Conservation (phyloP, 805 yeast genomes). For the Isabelozyma gotoi region DNA sequence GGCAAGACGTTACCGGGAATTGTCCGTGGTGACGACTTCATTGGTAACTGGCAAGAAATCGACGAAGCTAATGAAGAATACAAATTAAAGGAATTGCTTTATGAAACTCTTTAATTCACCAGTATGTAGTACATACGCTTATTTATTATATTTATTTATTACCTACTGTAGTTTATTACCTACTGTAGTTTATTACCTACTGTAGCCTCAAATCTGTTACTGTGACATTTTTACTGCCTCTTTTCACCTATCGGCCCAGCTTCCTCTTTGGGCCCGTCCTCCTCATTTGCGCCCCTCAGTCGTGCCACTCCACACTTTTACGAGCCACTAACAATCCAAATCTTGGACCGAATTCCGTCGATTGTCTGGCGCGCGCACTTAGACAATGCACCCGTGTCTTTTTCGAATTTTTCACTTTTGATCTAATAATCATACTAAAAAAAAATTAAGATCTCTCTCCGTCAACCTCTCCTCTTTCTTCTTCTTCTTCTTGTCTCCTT, state of each 20-base stretch:
- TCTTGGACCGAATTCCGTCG: too few relatives aligned
- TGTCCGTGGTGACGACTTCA: constrained; percentile 75
- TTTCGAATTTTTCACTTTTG: not conserved
- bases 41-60: constrained; percentile 84
- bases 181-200: too few relatives aligned
- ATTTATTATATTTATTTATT: not conserved
- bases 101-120: constrained; percentile 51
- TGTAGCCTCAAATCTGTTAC: too few relatives aligned
- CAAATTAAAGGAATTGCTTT: constrained; percentile 59
- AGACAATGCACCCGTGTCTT: not conserved
- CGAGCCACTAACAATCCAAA: not conserved
- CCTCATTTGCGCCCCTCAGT: too few relatives aligned
- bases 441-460: not conserved
- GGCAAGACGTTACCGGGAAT: constrained; percentile 84
- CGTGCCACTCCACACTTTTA: too few relatives aligned
- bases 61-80: constrained; percentile 86
- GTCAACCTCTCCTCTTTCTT: too few relatives aligned
- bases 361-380: not conserved
- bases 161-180: too few relatives aligned
- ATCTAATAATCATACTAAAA: not conserved
- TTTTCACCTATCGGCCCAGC: not conserved
- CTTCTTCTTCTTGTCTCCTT: not conserved
- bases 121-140: not conserved
- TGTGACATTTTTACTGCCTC: not conserved
- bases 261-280: not conserved